Percentiles rank a stretch among this genome's conserved stretches.
Evolutionary conservation across 495 filamentous ascomycete species (phyloP).

Genomic region (Aspergillus egyptiacus): DNA sequence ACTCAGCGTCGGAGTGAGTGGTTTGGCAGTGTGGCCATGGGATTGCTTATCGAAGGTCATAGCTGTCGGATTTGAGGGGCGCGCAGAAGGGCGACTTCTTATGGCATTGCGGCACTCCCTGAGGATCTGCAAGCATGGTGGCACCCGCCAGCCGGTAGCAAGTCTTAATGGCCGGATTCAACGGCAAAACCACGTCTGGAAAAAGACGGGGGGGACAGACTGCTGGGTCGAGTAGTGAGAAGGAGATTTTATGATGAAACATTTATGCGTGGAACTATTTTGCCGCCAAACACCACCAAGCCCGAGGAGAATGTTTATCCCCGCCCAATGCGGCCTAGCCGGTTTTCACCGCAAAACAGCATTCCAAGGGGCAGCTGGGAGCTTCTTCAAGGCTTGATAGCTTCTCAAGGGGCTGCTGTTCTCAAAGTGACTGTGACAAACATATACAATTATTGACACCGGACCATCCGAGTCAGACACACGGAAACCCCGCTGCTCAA

Average conservation of each 20-base stretch:
- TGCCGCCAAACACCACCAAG: not conserved
- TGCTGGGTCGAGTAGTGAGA: not conserved
- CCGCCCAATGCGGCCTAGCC: constrained; percentile 16
- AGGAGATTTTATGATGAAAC: constrained; percentile 1
- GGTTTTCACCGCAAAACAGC: constrained; percentile 11
- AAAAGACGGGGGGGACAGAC: not conserved
- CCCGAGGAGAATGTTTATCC: constrained; percentile 9
- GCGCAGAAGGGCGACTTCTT: constrained; percentile 29
- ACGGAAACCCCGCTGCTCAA: not conserved
- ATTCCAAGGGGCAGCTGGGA: constrained; percentile 2
- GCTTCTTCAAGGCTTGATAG: too few species aligned
- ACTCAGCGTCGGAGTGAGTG: constrained; percentile 46
- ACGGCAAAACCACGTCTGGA: not conserved
- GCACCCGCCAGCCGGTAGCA: constrained; percentile 21
- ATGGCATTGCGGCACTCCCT: constrained; percentile 38
- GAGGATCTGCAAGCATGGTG: constrained; percentile 35
- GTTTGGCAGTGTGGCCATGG: constrained; percentile 39
- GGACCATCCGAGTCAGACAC: not conserved
- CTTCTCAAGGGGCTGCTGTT: not conserved
- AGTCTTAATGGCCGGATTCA: not conserved
- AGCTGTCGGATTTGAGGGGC: constrained; percentile 29
- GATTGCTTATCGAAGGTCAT: constrained; percentile 53
- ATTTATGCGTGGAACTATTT: constrained; percentile 2
- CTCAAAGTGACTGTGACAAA: too few species aligned
- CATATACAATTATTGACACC: not conserved